Evolutionary conservation across 78 protist species (phyloP).

Genomic region (Dictyostelium intermedium): DNA sequence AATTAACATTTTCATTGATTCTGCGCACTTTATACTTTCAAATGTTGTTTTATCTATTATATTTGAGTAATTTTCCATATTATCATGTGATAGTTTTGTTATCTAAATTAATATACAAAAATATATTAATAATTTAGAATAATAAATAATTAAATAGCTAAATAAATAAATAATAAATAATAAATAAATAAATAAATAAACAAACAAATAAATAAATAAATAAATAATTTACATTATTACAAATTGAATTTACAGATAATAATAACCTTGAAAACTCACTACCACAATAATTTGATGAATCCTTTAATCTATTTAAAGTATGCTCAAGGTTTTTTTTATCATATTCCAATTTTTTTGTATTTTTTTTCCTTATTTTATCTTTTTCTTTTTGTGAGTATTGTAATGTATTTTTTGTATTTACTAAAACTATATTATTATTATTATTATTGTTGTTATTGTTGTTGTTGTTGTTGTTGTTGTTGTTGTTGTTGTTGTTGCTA

Average conservation of each 20-base stretch:
- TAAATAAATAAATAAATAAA: no score
- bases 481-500: background rate
- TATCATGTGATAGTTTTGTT: background rate
- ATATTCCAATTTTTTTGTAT: background rate
- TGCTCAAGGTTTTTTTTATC: background rate
- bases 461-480: background rate
- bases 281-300: background rate
- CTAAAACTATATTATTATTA: background rate
- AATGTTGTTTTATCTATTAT: background rate
- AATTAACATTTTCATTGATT: constrained; percentile 4
- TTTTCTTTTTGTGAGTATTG: background rate
- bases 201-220: no score
- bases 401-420: background rate
- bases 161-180: no score
- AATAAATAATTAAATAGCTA: no score
- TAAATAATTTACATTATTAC: constrained; percentile 31
- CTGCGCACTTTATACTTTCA: background rate
- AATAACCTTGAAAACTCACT: background rate
- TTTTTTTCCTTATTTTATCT: background rate
- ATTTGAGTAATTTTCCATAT: background rate
- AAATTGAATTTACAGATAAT: background rate
- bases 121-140: no score
- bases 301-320: background rate
- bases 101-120: background rate
- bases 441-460: background rate